A percentile compares a stretch with the other conserved stretches of the same genome.
Conservation (phyloP, 805 yeast genomes). For the Cyberlindnera maritima region DNA sequence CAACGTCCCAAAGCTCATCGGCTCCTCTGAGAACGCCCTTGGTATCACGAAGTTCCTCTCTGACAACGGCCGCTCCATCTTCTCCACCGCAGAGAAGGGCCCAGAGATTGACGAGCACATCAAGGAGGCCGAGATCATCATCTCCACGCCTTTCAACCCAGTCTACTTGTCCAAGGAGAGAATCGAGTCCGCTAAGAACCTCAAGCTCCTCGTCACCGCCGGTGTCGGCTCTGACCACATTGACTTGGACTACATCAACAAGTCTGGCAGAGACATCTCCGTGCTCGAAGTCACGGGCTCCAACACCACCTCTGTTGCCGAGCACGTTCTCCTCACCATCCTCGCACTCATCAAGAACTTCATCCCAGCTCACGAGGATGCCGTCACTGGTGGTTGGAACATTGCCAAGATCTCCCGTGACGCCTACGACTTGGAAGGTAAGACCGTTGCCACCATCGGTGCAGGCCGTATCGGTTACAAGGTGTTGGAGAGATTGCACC, state of each 20-base stretch:
- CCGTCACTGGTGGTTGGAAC: constrained; percentile 63
- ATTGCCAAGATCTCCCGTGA: constrained; percentile 75
- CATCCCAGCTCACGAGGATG: constrained; percentile 74
- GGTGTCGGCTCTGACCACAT: constrained; percentile 86
- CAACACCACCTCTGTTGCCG: constrained; percentile 78
- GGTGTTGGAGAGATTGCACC: constrained; percentile 65
- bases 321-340: constrained; percentile 75
- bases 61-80: constrained; percentile 61
- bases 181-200: constrained; percentile 64
- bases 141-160: constrained; percentile 83
- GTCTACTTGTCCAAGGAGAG: constrained; percentile 69
- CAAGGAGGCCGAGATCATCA: constrained; percentile 70
- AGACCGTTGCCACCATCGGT: constrained; percentile 77
- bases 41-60: constrained; percentile 68
- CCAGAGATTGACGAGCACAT: constrained; percentile 62
- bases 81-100: constrained; percentile 68
- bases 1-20: constrained; percentile 49
- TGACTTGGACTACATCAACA: constrained; percentile 59
- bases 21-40: constrained; percentile 72
- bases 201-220: constrained; percentile 71
- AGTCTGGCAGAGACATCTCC: constrained; percentile 58
- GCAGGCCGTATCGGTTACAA: constrained; percentile 81
- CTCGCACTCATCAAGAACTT: constrained; percentile 70
- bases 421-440: constrained; percentile 72
- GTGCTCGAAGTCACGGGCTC: constrained; percentile 84